Percentiles rank a stretch among this genome's conserved stretches.
Evolutionary conservation across 495 filamentous ascomycete species (phyloP).

Genomic region (Xylaria cubensis): DNA sequence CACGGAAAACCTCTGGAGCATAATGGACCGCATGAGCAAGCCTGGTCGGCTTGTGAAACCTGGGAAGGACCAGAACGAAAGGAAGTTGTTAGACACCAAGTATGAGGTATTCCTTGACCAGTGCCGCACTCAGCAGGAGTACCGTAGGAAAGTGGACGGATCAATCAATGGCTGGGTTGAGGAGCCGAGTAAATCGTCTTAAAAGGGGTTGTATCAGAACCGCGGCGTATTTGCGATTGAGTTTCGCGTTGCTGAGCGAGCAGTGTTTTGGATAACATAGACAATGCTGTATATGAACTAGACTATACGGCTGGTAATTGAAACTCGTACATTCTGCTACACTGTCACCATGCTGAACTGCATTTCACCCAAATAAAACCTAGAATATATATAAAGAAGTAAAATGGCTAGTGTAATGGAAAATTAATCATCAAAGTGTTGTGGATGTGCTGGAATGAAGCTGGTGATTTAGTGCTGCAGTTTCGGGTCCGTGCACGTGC

Average conservation of each 20-base stretch:
- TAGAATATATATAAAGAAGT: neutral
- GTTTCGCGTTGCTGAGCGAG: neutral
- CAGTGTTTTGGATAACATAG: neutral
- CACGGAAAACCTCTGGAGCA: constrained; percentile 87
- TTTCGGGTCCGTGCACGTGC: constrained; percentile 32
- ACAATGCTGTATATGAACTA: neutral
- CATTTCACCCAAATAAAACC: neutral
- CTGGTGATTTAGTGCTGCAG: neutral
- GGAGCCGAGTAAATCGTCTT: constrained; percentile 27
- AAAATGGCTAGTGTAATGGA: neutral
- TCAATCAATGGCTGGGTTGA: constrained; percentile 60
- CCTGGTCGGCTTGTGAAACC: constrained; percentile 84
- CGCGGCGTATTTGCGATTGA: neutral
- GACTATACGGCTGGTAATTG: constrained; percentile 16
- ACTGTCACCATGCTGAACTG: neutral
- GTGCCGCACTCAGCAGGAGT: constrained; percentile 75
- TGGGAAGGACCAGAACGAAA: constrained; percentile 70
- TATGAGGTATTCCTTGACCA: constrained; percentile 85
- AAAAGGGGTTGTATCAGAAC: constrained; percentile 10
- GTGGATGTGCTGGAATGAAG: no score
- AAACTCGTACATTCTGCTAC: neutral
- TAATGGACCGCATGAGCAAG: constrained; percentile 98
- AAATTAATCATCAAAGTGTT: no score
- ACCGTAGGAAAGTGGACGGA: constrained; percentile 71
- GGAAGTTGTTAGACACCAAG: constrained; percentile 81